phyloP scores from a whole-genome alignment of 495 filamentous ascomycete species.

The Thermochaetoides thermophila region DNA sequence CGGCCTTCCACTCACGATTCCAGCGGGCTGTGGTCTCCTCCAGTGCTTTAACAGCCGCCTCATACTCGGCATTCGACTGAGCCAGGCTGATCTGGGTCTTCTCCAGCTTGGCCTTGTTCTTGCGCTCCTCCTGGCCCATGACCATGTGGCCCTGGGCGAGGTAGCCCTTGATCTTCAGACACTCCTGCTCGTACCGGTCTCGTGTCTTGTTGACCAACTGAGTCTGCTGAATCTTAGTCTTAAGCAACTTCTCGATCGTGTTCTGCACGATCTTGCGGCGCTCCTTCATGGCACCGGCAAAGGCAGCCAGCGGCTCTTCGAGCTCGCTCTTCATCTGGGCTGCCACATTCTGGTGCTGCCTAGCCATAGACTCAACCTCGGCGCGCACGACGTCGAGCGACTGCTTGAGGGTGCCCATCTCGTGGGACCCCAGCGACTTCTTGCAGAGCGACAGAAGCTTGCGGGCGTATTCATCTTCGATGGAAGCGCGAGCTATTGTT shows the following conservation, averaged over 20 bases:
- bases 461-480: slow-evolving; percentile 96
- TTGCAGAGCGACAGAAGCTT: slow-evolving; percentile 75
- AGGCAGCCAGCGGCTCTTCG: slow-evolving; percentile 88
- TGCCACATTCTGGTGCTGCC: slow-evolving; percentile 80
- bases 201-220: slow-evolving; percentile 85
- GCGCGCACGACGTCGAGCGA: slow-evolving; percentile 78
- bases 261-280: slow-evolving; percentile 88
- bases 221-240: slow-evolving; percentile 85
- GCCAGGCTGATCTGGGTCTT: slow-evolving; percentile 95
- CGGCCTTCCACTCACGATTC: slow-evolving; percentile 96
- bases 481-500: slow-evolving; percentile 63
- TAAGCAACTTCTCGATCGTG: slow-evolving; percentile 84
- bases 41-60: slow-evolving; percentile 78
- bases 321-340: slow-evolving; percentile 89
- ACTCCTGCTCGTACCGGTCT: slow-evolving; percentile 93
- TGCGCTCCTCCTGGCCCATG: slow-evolving; percentile 97
- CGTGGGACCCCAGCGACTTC: slow-evolving; percentile 80
- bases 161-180: slow-evolving; percentile 95
- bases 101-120: slow-evolving; percentile 97
- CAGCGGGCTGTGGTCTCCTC: slow-evolving; percentile 91
- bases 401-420: slow-evolving; percentile 64
- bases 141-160: slow-evolving; percentile 99
- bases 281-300: slow-evolving; percentile 88
- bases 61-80: slow-evolving; percentile 81
- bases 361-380: slow-evolving; percentile 90